phyloP scores from a whole-genome alignment of 805 yeast species.

The Candida endomychidarum region DNA sequence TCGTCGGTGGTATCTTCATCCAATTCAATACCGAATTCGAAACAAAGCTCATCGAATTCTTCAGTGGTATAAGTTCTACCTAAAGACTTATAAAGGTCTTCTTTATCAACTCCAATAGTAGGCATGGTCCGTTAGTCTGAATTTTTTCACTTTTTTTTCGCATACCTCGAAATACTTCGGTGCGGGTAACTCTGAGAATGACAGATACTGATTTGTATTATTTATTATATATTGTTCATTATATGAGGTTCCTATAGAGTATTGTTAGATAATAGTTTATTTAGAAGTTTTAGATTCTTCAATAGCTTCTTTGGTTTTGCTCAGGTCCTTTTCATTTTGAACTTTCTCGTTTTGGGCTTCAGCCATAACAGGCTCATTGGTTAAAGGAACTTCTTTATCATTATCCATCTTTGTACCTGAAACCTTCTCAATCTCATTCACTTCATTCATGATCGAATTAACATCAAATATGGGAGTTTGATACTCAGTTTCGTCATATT shows the following conservation, averaged over 20 bases:
- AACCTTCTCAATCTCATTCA: constrained; percentile 40
- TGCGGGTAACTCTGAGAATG: neutral
- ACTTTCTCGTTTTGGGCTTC: too few species aligned
- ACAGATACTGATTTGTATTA: too few species aligned
- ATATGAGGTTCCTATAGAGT: too few species aligned
- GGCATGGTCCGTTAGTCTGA: constrained; percentile 66
- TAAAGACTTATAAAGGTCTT: constrained; percentile 80
- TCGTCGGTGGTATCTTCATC: constrained; percentile 95
- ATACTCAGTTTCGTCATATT: constrained; percentile 24
- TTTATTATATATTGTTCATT: too few species aligned
- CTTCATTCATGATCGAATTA: constrained; percentile 43
- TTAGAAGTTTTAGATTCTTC: too few species aligned
- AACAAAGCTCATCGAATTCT: constrained; percentile 96
- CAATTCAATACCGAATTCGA: constrained; percentile 94
- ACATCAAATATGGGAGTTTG: constrained; percentile 42
- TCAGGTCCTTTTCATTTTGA: too few species aligned
- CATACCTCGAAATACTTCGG: neutral
- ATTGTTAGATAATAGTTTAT: too few species aligned
- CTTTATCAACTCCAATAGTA: constrained; percentile 92
- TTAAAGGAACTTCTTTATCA: constrained; percentile 6
- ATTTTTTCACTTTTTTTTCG: constrained; percentile 1
- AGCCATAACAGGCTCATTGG: neutral
- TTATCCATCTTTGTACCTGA: neutral
- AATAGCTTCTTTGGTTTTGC: too few species aligned
- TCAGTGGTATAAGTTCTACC: constrained; percentile 65